phyloP scores from a whole-genome alignment of 2,329 filamentous ascomycete genomes.

The Diaporthe sp. region DNA sequence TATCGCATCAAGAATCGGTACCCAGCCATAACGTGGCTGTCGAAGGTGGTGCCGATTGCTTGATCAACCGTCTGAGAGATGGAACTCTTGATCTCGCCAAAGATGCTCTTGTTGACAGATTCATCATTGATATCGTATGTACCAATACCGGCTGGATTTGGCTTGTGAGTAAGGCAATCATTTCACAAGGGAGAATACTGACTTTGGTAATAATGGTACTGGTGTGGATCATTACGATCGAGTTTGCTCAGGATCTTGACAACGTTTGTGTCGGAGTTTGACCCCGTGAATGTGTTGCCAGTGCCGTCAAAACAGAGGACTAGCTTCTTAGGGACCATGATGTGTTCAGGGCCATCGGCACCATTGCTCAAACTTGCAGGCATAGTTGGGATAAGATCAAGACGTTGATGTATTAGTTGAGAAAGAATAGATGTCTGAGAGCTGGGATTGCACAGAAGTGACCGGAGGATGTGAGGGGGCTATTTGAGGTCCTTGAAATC shows the following conservation, averaged over 20 bases:
- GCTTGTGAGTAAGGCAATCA: conserved; percentile 32
- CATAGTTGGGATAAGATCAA: background rate
- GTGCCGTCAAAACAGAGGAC: conserved; percentile 62
- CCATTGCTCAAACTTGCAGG: conserved; percentile 1
- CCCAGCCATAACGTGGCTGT: conserved; percentile 61
- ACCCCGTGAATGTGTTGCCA: conserved; percentile 57
- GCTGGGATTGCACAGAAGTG: background rate
- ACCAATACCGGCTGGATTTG: conserved; percentile 55
- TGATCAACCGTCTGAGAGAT: conserved; percentile 54
- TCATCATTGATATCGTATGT: conserved; percentile 58
- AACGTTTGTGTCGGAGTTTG: conserved; percentile 63
- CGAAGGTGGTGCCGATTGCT: conserved; percentile 58
- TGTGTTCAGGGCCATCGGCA: background rate
- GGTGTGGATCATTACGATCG: conserved; percentile 54
- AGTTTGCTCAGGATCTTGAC: conserved; percentile 61
- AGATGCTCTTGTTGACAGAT: conserved; percentile 50
- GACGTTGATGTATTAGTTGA: background rate
- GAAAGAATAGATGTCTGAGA: background rate
- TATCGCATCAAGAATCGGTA: conserved; percentile 66
- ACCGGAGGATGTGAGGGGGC: background rate
- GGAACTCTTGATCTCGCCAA: conserved; percentile 48
- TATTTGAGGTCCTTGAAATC: background rate
- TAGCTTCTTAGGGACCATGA: conserved; percentile 48
- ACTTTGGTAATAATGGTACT: conserved; percentile 63
- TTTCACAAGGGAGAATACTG: background rate